These are phyloP conservation scores for Termitomyces sp. DNA, from an alignment of 768 basidiomycete species.

Conservation along the genomic window DNA sequence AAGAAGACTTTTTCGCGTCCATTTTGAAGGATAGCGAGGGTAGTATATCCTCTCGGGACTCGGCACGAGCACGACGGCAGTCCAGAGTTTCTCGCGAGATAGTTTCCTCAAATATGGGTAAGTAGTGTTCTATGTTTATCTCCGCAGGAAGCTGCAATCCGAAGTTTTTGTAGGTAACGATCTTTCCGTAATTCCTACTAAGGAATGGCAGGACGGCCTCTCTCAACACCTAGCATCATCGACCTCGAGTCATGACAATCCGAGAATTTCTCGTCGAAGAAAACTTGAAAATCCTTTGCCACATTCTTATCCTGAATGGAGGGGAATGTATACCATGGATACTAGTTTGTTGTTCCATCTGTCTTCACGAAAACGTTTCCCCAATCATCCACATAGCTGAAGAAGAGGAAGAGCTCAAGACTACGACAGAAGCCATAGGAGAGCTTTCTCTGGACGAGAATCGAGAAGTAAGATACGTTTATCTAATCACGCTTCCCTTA, in stretches of 20 bases:
- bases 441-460: constrained; percentile 75
- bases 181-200: constrained; percentile 60
- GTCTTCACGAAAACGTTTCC: not conserved
- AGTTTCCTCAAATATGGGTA: constrained; percentile 68
- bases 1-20: constrained; percentile 78
- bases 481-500: not conserved
- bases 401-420: constrained; percentile 38
- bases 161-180: constrained; percentile 44
- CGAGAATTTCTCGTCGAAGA: constrained; percentile 17
- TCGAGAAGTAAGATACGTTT: constrained; percentile 48
- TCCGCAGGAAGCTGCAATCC: constrained; percentile 2
- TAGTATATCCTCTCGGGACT: constrained; percentile 41
- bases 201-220: constrained; percentile 78
- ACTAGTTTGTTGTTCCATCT: constrained; percentile 12
- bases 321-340: constrained; percentile 59
- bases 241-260: constrained; percentile 20
- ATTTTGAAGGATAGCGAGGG: constrained; percentile 59
- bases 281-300: constrained; percentile 30
- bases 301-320: constrained; percentile 46
- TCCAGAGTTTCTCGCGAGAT: constrained; percentile 78
- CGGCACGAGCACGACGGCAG: constrained; percentile 63
- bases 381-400: constrained; percentile 4
- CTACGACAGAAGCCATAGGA: constrained; percentile 58
- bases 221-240: constrained; percentile 48
- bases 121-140: constrained; percentile 1